Conservation (phyloP, 2,329 filamentous ascomycete species). For the Fusarium illudens region DNA sequence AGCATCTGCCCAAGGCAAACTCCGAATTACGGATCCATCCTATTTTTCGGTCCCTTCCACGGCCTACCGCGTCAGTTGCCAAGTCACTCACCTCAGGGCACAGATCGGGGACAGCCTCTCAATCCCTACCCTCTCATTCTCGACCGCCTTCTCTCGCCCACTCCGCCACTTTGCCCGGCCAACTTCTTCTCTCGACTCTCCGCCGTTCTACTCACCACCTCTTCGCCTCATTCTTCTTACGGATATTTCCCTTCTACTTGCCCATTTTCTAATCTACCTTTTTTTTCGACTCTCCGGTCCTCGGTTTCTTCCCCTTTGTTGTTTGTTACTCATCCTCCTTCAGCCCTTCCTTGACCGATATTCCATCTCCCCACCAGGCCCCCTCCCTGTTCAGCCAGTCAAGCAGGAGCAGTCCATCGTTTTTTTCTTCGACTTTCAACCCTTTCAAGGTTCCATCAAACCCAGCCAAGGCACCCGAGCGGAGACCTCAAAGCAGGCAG, state of each 20-base stretch:
- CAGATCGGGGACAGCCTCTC: constrained; percentile 29
- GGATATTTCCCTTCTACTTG: constrained; percentile 20
- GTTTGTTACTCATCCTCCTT: constrained; percentile 28
- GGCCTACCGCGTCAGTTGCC: constrained; percentile 2
- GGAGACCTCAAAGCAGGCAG: constrained; percentile 35
- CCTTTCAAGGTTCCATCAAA: constrained; percentile 22
- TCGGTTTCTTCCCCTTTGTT: constrained; percentile 21
- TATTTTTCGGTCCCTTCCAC: constrained; percentile 10
- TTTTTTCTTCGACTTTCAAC: constrained; percentile 20
- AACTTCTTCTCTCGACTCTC: constrained; percentile 25
- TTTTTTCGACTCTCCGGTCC: constrained; percentile 11
- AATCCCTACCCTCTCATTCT: constrained; percentile 31
- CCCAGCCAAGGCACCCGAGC: constrained; percentile 33
- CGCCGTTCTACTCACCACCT: constrained; percentile 14
- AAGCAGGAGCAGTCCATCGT: constrained; percentile 23
- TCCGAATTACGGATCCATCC: constrained; percentile 19
- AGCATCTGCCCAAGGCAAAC: constrained; percentile 20
- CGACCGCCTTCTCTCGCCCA: constrained; percentile 38
- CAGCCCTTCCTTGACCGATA: constrained; percentile 30
- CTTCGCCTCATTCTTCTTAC: constrained; percentile 15
- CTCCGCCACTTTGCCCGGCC: constrained; percentile 31
- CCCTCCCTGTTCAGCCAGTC: constrained; percentile 29
- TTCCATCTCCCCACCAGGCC: constrained; percentile 32
- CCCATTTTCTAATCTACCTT: constrained; percentile 10
- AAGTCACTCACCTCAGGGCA: constrained; percentile 17